Evolutionary conservation across 163 green algal species (phyloP).

Genomic region (Scenedesmus sp.): DNA sequence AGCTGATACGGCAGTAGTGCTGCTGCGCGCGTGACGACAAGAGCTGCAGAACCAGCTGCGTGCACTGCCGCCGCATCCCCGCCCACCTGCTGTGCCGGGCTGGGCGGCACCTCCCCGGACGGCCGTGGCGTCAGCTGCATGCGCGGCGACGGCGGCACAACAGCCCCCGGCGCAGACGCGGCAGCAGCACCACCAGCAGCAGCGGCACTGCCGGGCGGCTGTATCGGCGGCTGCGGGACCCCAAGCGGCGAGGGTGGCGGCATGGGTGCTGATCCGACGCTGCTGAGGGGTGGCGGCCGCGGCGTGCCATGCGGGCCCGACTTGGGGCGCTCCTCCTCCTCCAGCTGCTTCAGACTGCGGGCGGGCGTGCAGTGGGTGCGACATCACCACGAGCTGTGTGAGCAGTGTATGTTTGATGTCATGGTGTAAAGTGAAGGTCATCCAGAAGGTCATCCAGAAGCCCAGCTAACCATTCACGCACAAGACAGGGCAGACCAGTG

Average conservation of each 20-base stretch:
- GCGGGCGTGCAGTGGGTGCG: no score
- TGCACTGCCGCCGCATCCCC: neutral
- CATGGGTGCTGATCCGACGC: neutral
- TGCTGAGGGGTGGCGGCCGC: neutral
- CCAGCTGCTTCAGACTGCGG: conserved; percentile 9
- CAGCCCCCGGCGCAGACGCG: no score
- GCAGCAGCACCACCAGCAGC: neutral
- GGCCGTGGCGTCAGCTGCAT: conserved; percentile 15
- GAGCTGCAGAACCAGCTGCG: no score
- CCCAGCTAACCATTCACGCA: no score
- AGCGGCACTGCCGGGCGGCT: neutral
- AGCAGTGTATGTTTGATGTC: no score
- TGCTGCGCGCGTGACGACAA: no score
- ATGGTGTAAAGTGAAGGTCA: no score
- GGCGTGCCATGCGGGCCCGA: neutral
- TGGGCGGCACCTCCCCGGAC: neutral
- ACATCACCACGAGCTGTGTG: no score
- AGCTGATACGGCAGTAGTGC: no score
- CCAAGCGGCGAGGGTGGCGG: neutral
- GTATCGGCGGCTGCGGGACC: neutral
- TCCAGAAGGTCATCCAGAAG: no score
- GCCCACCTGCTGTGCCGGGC: conserved; percentile 20
- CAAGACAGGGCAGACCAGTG: no score
- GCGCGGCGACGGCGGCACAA: conserved; percentile 35
- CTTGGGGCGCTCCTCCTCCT: conserved; percentile 34